phyloP scores from a whole-genome alignment of 2,329 filamentous ascomycete species.

The Phialophora verrucosa region DNA sequence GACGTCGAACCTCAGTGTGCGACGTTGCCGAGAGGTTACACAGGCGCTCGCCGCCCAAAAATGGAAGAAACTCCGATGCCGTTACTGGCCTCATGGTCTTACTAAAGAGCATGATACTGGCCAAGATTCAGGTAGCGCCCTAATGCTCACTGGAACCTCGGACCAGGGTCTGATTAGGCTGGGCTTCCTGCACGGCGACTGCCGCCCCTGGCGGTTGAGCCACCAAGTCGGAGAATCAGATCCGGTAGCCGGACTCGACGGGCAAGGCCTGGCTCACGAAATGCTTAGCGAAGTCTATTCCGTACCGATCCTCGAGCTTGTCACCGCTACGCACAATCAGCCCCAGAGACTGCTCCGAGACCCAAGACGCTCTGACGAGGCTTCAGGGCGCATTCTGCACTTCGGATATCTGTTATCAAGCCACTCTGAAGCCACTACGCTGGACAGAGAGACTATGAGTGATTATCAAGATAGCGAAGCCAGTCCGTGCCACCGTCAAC shows the following conservation, averaged over 20 bases:
- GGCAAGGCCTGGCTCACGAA: not conserved
- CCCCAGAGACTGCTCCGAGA: not conserved
- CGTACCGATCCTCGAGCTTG: conserved; percentile 5
- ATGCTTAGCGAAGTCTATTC: not conserved
- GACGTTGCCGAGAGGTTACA: not conserved
- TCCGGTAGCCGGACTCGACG: conserved; percentile 11
- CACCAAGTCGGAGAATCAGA: not conserved
- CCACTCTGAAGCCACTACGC: not conserved
- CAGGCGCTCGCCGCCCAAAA: not conserved
- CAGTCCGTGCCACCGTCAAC: not conserved
- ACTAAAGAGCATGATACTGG: not conserved
- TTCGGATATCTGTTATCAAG: not conserved
- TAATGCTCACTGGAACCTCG: not conserved
- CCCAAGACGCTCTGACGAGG: not conserved
- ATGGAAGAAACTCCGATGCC: too few relatives aligned
- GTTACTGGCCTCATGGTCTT: not conserved
- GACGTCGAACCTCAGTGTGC: conserved; percentile 11
- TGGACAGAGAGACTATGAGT: not conserved
- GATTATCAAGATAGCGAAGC: not conserved
- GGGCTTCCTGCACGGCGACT: not conserved
- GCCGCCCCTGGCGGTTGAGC: not conserved
- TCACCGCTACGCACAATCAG: conserved; percentile 4
- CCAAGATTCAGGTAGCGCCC: not conserved
- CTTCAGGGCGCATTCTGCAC: not conserved
- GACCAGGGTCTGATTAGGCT: not conserved